Evolutionary conservation across 805 yeast species (phyloP).

Genomic region (Lachancea nothofagi): DNA sequence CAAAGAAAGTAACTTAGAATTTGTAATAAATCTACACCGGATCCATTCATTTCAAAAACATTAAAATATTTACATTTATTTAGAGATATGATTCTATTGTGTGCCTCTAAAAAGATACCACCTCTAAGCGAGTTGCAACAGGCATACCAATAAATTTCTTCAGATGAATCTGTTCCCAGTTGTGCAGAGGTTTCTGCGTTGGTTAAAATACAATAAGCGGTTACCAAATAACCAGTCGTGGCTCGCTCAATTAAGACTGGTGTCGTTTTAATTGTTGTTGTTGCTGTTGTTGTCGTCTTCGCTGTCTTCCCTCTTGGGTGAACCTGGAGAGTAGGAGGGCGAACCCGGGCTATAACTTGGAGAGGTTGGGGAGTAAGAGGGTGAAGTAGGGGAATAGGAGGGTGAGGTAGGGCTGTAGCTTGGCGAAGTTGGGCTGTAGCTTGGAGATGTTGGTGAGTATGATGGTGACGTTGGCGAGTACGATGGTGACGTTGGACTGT

Average conservation of each 20-base stretch:
- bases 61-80: slow-evolving; percentile 9
- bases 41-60: slow-evolving; percentile 6
- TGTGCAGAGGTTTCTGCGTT: background rate
- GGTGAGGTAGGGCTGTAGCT: slow-evolving; percentile 71
- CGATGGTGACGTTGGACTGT: slow-evolving; percentile 51
- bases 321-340: slow-evolving; percentile 64
- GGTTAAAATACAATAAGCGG: slow-evolving; percentile 1
- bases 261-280: slow-evolving; percentile 1
- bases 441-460: slow-evolving; percentile 75
- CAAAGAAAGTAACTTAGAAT: slow-evolving; percentile 39
- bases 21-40: background rate
- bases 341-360: slow-evolving; percentile 55
- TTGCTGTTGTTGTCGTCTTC: background rate
- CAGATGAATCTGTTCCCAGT: background rate
- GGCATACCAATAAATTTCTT: background rate
- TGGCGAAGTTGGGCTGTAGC: slow-evolving; percentile 59
- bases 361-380: slow-evolving; percentile 46
- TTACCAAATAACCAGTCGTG: slow-evolving; percentile 3
- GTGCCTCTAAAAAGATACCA: background rate
- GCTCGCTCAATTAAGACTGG: slow-evolving; percentile 1
- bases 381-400: slow-evolving; percentile 52
- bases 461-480: slow-evolving; percentile 67
- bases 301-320: slow-evolving; percentile 40
- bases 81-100: background rate
- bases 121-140: too few relatives aligned